Evolutionary conservation across 2,329 filamentous ascomycete species (phyloP).

Genomic region (Trichoderma aggressivum): DNA sequence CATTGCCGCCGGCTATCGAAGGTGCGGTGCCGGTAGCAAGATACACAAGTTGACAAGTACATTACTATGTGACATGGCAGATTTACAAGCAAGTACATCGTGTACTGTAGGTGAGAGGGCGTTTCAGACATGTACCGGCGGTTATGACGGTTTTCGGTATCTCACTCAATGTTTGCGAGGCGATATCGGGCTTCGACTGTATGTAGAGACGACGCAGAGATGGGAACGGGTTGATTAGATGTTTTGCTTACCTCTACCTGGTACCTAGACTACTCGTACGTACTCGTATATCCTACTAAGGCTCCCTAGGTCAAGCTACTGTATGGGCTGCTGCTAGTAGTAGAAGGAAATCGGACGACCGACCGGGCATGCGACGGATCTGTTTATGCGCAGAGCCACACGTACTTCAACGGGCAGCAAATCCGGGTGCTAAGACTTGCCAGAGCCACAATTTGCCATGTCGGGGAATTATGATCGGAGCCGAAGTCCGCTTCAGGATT

Average conservation of each 20-base stretch:
- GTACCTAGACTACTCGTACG: not conserved
- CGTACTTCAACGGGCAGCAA: not conserved
- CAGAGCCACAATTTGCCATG: not conserved
- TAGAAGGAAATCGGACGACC: not conserved
- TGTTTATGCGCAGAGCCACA: constrained; percentile 2
- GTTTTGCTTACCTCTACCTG: not conserved
- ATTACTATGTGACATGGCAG: no score
- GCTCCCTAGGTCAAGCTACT: no score
- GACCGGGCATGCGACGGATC: constrained; percentile 10
- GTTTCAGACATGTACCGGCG: not conserved
- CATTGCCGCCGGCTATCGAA: not conserved
- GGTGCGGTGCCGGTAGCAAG: not conserved
- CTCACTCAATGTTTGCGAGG: not conserved
- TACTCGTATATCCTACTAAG: no score
- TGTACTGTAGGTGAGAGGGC: not conserved
- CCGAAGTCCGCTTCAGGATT: not conserved
- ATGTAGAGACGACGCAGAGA: no score
- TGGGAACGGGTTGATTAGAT: not conserved
- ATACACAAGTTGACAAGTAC: no score
- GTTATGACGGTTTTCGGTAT: not conserved
- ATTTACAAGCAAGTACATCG: not conserved
- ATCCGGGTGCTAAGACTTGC: not conserved
- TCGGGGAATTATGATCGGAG: constrained; percentile 14
- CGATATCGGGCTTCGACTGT: constrained; percentile 4
- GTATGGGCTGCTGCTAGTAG: not conserved